These are phyloP conservation scores for Meyerozyma smithsonii DNA, from an alignment of 1,139 yeast genomes.

Conservation along the genomic window DNA sequence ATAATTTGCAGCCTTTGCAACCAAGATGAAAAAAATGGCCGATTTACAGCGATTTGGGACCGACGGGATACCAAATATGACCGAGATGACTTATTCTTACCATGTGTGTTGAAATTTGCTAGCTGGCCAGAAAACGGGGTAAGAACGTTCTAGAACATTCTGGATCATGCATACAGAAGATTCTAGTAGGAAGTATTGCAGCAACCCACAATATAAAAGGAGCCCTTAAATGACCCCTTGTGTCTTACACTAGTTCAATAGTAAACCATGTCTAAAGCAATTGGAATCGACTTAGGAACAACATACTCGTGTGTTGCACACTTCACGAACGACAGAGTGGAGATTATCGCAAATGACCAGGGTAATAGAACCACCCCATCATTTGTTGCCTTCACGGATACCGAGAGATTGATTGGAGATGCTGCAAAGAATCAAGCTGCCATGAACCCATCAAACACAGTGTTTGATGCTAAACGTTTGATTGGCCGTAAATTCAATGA, in stretches of 20 bases:
- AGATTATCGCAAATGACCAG: constrained; percentile 45
- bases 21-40: neutral
- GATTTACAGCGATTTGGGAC: too few relatives aligned
- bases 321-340: neutral
- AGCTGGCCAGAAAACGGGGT: constrained; percentile 4
- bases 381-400: constrained; percentile 25
- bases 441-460: constrained; percentile 27
- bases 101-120: neutral
- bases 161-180: neutral
- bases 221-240: constrained; percentile 2
- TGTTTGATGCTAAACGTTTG: constrained; percentile 26
- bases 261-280: constrained; percentile 54
- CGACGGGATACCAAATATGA: too few relatives aligned
- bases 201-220: constrained; percentile 8
- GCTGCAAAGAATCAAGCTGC: constrained; percentile 30
- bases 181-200: constrained; percentile 3
- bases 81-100: neutral
- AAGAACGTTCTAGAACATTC: constrained; percentile 3
- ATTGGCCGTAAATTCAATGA: constrained; percentile 46
- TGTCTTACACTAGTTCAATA: constrained; percentile 6
- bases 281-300: constrained; percentile 84
- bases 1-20: neutral
- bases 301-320: constrained; percentile 80
- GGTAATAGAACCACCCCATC: constrained; percentile 42
- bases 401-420: constrained; percentile 27